phyloP scores from a whole-genome alignment of 768 basidiomycete genomes.

The Psilocybe subaeruginosa region DNA sequence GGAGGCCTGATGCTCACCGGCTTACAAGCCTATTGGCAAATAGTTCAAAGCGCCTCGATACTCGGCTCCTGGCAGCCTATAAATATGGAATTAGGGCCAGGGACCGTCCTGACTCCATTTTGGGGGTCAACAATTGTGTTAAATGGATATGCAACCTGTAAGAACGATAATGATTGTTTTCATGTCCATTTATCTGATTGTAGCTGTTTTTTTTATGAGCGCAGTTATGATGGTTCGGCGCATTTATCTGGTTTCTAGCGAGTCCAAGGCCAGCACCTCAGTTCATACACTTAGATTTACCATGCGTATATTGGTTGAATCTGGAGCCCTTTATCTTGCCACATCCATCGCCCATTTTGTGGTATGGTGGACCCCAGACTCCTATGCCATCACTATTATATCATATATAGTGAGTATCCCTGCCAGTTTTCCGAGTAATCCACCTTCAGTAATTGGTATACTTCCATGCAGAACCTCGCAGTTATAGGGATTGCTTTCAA shows the following conservation, averaged over 20 bases:
- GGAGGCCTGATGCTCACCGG: slow-evolving; percentile 11
- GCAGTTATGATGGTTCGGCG: slow-evolving; percentile 14
- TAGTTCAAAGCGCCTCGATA: slow-evolving; percentile 4
- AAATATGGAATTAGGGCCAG: slow-evolving; percentile 8
- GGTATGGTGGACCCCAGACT: slow-evolving; percentile 9
- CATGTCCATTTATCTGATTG: neutral
- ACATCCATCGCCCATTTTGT: slow-evolving; percentile 17
- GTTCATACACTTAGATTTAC: neutral
- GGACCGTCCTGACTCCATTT: slow-evolving; percentile 10
- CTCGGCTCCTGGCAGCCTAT: slow-evolving; percentile 8
- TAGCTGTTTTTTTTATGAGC: neutral
- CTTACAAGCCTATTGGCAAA: slow-evolving; percentile 14
- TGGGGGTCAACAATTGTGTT: slow-evolving; percentile 11
- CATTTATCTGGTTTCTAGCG: slow-evolving; percentile 4
- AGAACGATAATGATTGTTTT: neutral
- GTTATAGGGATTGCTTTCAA: slow-evolving; percentile 24
- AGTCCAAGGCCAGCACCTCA: neutral
- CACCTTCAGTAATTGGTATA: neutral
- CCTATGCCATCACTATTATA: slow-evolving; percentile 13
- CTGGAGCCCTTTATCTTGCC: slow-evolving; percentile 19
- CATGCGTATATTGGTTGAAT: slow-evolving; percentile 19
- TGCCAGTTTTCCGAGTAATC: neutral
- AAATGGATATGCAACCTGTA: slow-evolving; percentile 10
- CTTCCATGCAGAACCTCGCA: slow-evolving; percentile 15
- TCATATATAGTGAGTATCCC: slow-evolving; percentile 16